These are phyloP conservation scores for Trichoderma simmonsii DNA, from an alignment of 2,329 filamentous ascomycete species.

Conservation along the genomic window DNA sequence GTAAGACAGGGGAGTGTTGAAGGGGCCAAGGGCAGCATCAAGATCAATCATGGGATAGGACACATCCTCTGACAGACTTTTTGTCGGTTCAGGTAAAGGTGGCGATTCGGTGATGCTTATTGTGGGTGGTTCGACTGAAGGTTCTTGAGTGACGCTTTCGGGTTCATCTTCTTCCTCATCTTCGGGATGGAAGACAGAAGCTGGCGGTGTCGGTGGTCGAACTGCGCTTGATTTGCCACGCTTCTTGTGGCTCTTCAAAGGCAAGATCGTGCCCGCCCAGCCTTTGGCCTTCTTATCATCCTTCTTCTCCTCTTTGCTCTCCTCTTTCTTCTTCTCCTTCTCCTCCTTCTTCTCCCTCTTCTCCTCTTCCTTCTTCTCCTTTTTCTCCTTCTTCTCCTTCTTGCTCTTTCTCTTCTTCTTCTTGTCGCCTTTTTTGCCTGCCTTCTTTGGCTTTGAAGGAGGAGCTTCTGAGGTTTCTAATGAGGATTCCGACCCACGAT, in stretches of 20 bases:
- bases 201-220: slow-evolving; percentile 48
- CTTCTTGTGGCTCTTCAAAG: slow-evolving; percentile 50
- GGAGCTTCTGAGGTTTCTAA: slow-evolving; percentile 24
- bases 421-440: slow-evolving; percentile 36
- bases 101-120: slow-evolving; percentile 43
- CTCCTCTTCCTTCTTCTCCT: slow-evolving; percentile 35
- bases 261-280: slow-evolving; percentile 66
- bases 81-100: slow-evolving; percentile 33
- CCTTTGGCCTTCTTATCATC: slow-evolving; percentile 75
- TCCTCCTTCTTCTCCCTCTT: slow-evolving; percentile 48
- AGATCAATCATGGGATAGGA: slow-evolving; percentile 85
- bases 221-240: slow-evolving; percentile 38
- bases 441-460: slow-evolving; percentile 29
- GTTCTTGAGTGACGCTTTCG: slow-evolving; percentile 24
- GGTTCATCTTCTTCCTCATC: slow-evolving; percentile 31
- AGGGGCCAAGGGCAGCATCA: slow-evolving; percentile 87
- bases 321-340: slow-evolving; percentile 34
- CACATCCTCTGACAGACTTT: slow-evolving; percentile 55
- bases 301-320: slow-evolving; percentile 46
- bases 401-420: slow-evolving; percentile 64
- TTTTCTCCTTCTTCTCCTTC: slow-evolving; percentile 67
- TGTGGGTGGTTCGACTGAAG: slow-evolving; percentile 35
- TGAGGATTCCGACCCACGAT: slow-evolving; percentile 34
- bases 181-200: slow-evolving; percentile 30
- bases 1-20: slow-evolving; percentile 71